phyloP scores from a whole-genome alignment of 75 land plant species.

The Sequoiadendron giganteum region DNA sequence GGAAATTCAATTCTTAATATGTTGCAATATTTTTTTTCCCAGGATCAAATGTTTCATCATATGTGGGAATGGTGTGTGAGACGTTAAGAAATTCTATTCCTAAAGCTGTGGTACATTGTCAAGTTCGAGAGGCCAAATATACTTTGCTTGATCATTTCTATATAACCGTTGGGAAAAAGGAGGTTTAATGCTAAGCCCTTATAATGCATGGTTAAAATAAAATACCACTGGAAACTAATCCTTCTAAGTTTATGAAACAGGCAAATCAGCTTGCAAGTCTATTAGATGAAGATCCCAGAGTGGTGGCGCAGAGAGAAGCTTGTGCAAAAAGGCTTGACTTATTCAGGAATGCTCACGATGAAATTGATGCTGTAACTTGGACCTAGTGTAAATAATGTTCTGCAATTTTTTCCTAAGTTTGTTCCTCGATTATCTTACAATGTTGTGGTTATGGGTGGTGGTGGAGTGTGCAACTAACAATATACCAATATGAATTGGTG shows the following conservation, averaged over 20 bases:
- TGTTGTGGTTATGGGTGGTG: too few species aligned
- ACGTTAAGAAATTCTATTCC: slow-evolving; percentile 49
- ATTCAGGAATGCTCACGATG: slow-evolving; percentile 79
- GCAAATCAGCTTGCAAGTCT: slow-evolving; percentile 52
- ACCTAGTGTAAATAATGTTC: neutral
- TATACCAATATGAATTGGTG: too few species aligned
- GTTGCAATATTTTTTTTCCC: neutral
- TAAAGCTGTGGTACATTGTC: slow-evolving; percentile 67
- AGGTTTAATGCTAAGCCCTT: slow-evolving; percentile 20
- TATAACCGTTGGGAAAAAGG: slow-evolving; percentile 53
- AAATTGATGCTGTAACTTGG: slow-evolving; percentile 84
- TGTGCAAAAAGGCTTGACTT: slow-evolving; percentile 78
- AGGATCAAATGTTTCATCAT: slow-evolving; percentile 71
- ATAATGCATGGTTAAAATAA: too few species aligned
- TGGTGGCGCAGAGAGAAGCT: slow-evolving; percentile 68
- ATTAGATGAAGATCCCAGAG: slow-evolving; percentile 73
- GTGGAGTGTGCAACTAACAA: too few species aligned
- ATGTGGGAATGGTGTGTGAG: slow-evolving; percentile 61
- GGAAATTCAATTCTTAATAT: too few species aligned
- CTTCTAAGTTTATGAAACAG: slow-evolving; percentile 33
- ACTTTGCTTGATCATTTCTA: slow-evolving; percentile 56
- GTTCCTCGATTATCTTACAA: too few species aligned
- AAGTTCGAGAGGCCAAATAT: slow-evolving; percentile 69
- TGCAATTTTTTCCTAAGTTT: too few species aligned
- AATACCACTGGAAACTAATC: too few species aligned